These are phyloP conservation scores for Plectosphaerella cucumerina DNA, from an alignment of 2,329 filamentous ascomycete species.

Conservation along the genomic window DNA sequence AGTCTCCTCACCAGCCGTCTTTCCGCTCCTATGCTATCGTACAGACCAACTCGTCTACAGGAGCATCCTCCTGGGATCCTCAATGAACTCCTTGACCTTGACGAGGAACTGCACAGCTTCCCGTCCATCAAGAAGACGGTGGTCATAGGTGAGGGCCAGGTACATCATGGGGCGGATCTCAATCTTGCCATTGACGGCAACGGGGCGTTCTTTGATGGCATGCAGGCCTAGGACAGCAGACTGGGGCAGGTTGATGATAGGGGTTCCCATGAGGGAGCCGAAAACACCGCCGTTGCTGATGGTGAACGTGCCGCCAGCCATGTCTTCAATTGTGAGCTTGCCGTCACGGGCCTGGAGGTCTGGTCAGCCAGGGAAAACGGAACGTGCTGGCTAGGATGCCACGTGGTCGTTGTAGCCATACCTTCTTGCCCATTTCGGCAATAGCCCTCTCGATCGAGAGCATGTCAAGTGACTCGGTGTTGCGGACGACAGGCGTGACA, in stretches of 20 bases:
- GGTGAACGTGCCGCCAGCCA: constrained; percentile 97
- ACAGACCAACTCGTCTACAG: constrained; percentile 36
- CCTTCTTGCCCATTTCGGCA: constrained; percentile 89
- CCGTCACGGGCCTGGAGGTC: constrained; percentile 77
- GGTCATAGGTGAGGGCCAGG: constrained; percentile 94
- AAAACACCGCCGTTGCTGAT: constrained; percentile 98
- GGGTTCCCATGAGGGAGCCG: constrained; percentile 93
- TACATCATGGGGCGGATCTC: constrained; percentile 99
- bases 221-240: constrained; percentile 89
- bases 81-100: constrained; percentile 96
- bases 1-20: neutral
- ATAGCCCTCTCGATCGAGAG: constrained; percentile 87
- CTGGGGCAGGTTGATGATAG: constrained; percentile 96
- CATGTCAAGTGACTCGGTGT: constrained; percentile 84
- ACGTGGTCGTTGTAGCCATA: constrained; percentile 29
- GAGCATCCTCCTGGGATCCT: constrained; percentile 91
- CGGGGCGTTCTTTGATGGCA: constrained; percentile 90
- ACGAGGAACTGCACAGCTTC: constrained; percentile 96
- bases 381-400: constrained; percentile 4
- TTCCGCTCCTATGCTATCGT: neutral
- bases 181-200: constrained; percentile 88
- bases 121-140: constrained; percentile 89
- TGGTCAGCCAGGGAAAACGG: neutral
- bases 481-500: constrained; percentile 93
- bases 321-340: constrained; percentile 98